Evolutionary conservation across 352 stramenopile genomes (phyloP), one percentile per base, ranked within the genome.

Genomic region (Globisporangium nunn): DNA sequence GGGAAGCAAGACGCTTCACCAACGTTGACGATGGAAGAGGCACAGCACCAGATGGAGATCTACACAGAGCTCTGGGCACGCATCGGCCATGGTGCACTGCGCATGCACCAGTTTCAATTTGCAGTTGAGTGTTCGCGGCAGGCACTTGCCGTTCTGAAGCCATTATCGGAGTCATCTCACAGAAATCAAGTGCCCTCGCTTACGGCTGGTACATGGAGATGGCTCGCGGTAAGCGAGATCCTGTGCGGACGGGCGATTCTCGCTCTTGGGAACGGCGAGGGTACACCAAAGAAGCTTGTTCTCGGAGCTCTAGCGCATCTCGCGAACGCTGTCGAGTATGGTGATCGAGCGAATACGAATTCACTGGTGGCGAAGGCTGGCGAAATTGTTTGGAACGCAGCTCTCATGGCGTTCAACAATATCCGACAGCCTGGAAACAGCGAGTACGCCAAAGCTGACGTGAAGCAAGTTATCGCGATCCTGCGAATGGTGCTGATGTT

Each of bases 351-450:
- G 0, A 64, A 58, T 6, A 57, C 68, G 0, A 33, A 55, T 0
- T 23, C 53, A 2, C 30, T 94, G 0, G 56, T 83, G 15, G 45
- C 68, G 37, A 81, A 81, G 56, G 74, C 79, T 0, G 75, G 74
- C 8, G 69, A 88, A 67, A 60, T 87, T 2, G 64, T 91, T 1
- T 97, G 88, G 90, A 97, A 97, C 49, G 72, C 74, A 3, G 67
- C 68, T 2, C 61, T 91, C 14, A 71, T 59, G 3, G 66, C 41
- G 15, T 68, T 81, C 43, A 33, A 40, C 37, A 54, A 30, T 30
- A 69, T 56, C 37, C 54, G 18, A 8, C 59, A 55, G 41, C 17
- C 52, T 7, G 64, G 59, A 23, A 35, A n/a, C n/a, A 61, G 69
- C 7, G 37, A 63, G 31, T 61, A 60, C 37, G 58, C 67, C 1